Evolutionary conservation across 805 yeast genomes (phyloP), one percentile per base, ranked within the genome.

Genomic region (Saturnispora dispora): DNA sequence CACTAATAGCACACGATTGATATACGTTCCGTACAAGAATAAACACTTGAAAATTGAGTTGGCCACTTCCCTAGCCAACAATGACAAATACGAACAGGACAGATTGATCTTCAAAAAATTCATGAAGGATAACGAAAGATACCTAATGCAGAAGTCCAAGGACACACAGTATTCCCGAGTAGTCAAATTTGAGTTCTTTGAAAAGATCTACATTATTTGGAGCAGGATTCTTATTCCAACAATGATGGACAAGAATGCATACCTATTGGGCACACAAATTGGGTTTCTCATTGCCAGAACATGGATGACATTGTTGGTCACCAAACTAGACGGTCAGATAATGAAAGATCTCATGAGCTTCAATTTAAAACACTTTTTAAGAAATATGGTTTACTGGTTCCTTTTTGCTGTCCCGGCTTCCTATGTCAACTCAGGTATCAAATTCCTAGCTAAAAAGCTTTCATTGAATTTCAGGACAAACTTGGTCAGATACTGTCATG

Each of bases 351-450:
- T 90, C 62, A 88, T 90, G 58, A 83, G 88, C 17, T 88, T 89
- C 17, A 81, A 83, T 56, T 88, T 89, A 18, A 76, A 72, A 57
- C 82, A 83, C 49, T 90, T 90, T 59, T 65, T 81, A 40, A 72
- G 86, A 53, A 96, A 90, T 64, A 72, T 90, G 65, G 76, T 80
- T 9, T 85, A 85, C 65, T 90, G 97, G 97, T 79, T 90, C 53
- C 68, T 86, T 53, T 82, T 90, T 62, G 96, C 96, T 0, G 80
- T 90, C 55, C 98, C 98, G 2, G 95, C 96, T 0, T 82, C 93
- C 3, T 90, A 88, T 65, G 85, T 96, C 32, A 90, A 90, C 66
- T 85, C 96, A 46, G 89, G 91, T 52, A 90, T 90, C 63, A 86
- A 85, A 63, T 87, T 78, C 60, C 69, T 90, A 58, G 86, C 89